Percentiles rank a stretch among this genome's conserved stretches.
These are phyloP conservation scores for Platanthera zijinensis DNA, from an alignment of 106 monocot genomes.

Conservation along the genomic window DNA sequence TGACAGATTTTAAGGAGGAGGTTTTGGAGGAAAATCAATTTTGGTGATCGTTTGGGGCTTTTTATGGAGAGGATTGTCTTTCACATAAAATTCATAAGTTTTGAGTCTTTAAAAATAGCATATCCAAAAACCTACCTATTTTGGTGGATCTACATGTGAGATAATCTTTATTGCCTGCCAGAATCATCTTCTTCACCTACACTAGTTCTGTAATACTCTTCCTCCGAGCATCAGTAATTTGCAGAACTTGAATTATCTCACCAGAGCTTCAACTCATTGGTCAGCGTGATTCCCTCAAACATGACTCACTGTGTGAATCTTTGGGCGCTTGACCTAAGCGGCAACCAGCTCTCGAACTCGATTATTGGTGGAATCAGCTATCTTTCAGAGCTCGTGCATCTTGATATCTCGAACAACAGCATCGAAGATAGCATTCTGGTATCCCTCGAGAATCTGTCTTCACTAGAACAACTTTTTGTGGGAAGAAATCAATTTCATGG, in stretches of 20 bases:
- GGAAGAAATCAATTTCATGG: slow-evolving; percentile 4
- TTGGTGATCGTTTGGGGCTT: no score
- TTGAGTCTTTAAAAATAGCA: no score
- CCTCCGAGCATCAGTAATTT: background rate
- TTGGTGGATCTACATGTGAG: no score
- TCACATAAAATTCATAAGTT: no score
- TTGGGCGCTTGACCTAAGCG: background rate
- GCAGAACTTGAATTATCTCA: background rate
- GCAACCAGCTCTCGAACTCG: slow-evolving; percentile 6
- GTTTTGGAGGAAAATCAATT: no score
- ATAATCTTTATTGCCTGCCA: no score
- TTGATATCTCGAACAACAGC: slow-evolving; percentile 2
- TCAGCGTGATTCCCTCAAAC: slow-evolving; percentile 5
- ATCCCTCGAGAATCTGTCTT: background rate
- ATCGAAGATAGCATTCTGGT: background rate
- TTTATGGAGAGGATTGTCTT: no score
- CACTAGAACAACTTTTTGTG: background rate
- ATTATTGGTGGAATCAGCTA: slow-evolving; percentile 7
- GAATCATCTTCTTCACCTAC: background rate
- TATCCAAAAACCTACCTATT: no score
- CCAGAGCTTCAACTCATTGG: slow-evolving; percentile 2
- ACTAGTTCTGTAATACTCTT: background rate
- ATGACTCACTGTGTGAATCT: slow-evolving; percentile 1
- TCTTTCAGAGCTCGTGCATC: background rate
- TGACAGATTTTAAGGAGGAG: no score